A percentile compares a stretch with the other conserved stretches of the same genome.
Evolutionary conservation across 257 asterid species (phyloP).

Genomic region (Solanum virginianum): DNA sequence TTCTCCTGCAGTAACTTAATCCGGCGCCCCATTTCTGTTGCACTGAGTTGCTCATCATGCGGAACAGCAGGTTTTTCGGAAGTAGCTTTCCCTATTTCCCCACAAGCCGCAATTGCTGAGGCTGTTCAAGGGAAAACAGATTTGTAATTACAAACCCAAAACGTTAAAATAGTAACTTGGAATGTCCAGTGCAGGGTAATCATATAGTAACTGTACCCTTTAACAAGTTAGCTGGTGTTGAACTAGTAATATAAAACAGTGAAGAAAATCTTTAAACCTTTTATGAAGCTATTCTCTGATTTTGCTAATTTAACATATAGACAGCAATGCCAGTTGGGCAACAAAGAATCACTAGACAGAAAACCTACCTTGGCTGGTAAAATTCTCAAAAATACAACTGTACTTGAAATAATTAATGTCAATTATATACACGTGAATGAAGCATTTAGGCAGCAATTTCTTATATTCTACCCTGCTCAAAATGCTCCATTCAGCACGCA

Average conservation of each 20-base stretch:
- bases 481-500: background rate
- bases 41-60: constrained; percentile 67
- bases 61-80: constrained; percentile 33
- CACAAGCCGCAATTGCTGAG: constrained; percentile 41
- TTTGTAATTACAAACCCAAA: background rate
- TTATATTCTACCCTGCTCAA: background rate
- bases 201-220: background rate
- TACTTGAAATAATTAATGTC: background rate
- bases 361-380: background rate
- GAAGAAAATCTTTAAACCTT: background rate
- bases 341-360: background rate
- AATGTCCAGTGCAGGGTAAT: background rate
- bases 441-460: background rate
- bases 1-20: constrained; percentile 70
- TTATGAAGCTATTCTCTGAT: background rate
- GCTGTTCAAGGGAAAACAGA: constrained; percentile 32
- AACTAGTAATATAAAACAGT: background rate
- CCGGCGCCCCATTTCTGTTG: constrained; percentile 66
- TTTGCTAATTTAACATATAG: background rate
- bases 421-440: background rate
- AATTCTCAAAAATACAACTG: background rate
- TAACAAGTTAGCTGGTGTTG: background rate
- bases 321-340: background rate
- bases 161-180: background rate
- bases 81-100: constrained; percentile 42